Conservation (phyloP, 805 yeast genomes). For the Kregervanrija pseudodelftensis region DNA sequence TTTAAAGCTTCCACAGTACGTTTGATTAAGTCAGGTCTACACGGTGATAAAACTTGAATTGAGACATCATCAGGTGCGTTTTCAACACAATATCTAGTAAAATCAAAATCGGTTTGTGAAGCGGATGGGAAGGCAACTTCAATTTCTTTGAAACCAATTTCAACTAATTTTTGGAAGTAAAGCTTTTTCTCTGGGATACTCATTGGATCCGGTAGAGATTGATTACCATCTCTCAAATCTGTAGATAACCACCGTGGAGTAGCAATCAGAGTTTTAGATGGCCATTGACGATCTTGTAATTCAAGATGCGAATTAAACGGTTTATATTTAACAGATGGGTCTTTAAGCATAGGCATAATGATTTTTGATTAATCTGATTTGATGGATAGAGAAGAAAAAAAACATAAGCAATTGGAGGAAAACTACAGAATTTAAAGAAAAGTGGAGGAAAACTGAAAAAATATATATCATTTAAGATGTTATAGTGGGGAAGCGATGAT, state of each 20-base stretch:
- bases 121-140: constrained; percentile 83
- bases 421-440: too few species aligned
- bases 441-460: background rate
- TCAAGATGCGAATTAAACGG: constrained; percentile 44
- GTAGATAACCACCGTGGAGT: constrained; percentile 83
- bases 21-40: constrained; percentile 64
- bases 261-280: constrained; percentile 44
- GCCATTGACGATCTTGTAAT: constrained; percentile 67
- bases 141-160: constrained; percentile 74
- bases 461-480: background rate
- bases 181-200: constrained; percentile 67
- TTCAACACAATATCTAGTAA: constrained; percentile 67
- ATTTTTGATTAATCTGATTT: background rate
- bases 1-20: constrained; percentile 65
- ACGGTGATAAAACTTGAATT: constrained; percentile 70
- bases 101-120: constrained; percentile 73
- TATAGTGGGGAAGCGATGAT: background rate
- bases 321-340: constrained; percentile 58
- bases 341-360: constrained; percentile 35
- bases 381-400: background rate
- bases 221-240: constrained; percentile 79
- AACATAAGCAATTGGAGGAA: background rate
- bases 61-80: constrained; percentile 71
- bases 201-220: constrained; percentile 83
- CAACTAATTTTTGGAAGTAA: constrained; percentile 61